These are phyloP conservation scores for Agastache rugosa DNA, from an alignment of 257 asterid species.

Conservation along the genomic window DNA sequence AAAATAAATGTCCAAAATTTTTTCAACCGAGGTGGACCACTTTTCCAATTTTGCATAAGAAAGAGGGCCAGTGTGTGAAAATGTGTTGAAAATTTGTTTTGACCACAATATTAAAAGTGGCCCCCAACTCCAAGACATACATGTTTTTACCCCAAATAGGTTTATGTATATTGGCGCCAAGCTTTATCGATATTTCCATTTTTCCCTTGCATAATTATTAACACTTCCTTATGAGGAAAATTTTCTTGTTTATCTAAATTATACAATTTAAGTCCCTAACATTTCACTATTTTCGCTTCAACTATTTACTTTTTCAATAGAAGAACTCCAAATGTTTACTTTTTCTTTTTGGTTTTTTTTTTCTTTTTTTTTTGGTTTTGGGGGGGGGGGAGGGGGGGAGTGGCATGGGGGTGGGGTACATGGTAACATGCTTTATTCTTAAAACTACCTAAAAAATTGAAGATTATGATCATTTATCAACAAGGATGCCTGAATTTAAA, in stretches of 20 bases:
- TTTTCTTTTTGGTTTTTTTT: background rate
- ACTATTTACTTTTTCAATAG: background rate
- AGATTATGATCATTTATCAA: slow-evolving; percentile 9
- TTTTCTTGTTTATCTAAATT: background rate
- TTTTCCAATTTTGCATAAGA: slow-evolving; percentile 44
- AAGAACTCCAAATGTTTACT: background rate
- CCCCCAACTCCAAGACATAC: slow-evolving; percentile 34
- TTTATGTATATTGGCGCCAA: slow-evolving; percentile 14
- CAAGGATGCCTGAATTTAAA: slow-evolving; percentile 29
- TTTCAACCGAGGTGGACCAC: slow-evolving; percentile 42
- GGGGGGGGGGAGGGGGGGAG: background rate
- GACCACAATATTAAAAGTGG: slow-evolving; percentile 29
- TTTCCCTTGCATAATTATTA: background rate
- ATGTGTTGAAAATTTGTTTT: slow-evolving; percentile 33
- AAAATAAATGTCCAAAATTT: background rate
- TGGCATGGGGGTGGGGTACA: slow-evolving; percentile 18
- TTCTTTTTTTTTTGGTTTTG: too few relatives aligned
- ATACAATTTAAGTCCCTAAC: background rate
- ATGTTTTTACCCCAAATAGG: slow-evolving; percentile 21
- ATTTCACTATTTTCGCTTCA: background rate
- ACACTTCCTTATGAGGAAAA: background rate
- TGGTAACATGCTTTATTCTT: slow-evolving; percentile 32
- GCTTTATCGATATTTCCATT: background rate
- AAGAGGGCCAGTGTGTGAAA: slow-evolving; percentile 45
- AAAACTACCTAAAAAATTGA: slow-evolving; percentile 8